These are phyloP conservation scores for Aspergillus eucalypticola DNA, from an alignment of 2,329 filamentous ascomycete species.

Conservation along the genomic window DNA sequence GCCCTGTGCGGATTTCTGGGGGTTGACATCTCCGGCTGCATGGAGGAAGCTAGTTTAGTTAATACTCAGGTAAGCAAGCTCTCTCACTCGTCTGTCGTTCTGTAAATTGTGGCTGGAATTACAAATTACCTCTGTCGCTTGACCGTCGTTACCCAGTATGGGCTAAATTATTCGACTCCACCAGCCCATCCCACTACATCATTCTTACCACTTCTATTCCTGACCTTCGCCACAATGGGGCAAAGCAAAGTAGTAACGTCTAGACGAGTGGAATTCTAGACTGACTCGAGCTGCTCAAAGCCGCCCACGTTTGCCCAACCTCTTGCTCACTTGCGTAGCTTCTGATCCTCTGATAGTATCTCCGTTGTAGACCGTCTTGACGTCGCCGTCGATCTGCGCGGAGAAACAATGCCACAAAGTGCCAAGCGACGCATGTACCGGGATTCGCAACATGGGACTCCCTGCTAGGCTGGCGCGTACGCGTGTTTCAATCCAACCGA, in stretches of 20 bases:
- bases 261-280: background rate
- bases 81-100: background rate
- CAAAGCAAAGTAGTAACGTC: background rate
- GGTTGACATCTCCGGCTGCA: slow-evolving; percentile 3
- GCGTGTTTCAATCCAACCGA: slow-evolving; percentile 1
- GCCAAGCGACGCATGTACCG: background rate
- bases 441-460: background rate
- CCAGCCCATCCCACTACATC: slow-evolving; percentile 5
- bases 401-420: background rate
- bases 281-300: background rate
- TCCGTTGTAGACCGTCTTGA: too few species aligned
- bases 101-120: background rate
- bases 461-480: background rate
- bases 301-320: background rate
- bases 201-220: slow-evolving; percentile 7
- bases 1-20: slow-evolving; percentile 5
- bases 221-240: slow-evolving; percentile 8
- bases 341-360: background rate
- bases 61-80: background rate
- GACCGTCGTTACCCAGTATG: background rate
- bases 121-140: background rate
- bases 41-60: background rate
- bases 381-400: background rate
- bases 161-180: slow-evolving; percentile 4
- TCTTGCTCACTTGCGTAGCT: background rate